phyloP scores from a whole-genome alignment of 768 basidiomycete species.

The Dentipellis fragilis region DNA sequence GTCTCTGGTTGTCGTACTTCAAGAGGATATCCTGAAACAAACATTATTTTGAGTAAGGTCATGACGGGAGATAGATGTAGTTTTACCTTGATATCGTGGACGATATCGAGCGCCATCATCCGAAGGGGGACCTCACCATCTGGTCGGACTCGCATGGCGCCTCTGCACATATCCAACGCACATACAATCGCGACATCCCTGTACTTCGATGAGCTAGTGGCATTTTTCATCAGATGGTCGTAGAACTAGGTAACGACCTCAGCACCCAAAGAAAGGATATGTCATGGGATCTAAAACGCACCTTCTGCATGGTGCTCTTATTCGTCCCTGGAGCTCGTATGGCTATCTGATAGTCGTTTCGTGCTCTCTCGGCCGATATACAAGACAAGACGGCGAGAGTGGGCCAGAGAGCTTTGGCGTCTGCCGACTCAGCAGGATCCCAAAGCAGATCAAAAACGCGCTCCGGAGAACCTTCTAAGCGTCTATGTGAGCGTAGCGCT shows the following conservation, averaged over 20 bases:
- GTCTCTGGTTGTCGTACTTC: constrained; percentile 26
- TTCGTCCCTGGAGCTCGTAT: constrained; percentile 2
- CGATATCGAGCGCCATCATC: constrained; percentile 59
- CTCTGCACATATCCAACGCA: constrained; percentile 69
- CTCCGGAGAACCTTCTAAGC: constrained; percentile 75
- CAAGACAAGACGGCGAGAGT: constrained; percentile 67
- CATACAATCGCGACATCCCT: constrained; percentile 63
- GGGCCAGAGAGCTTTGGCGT: constrained; percentile 62
- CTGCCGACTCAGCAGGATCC: constrained; percentile 26
- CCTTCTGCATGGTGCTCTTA: constrained; percentile 15
- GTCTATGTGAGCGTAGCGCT: constrained; percentile 47
- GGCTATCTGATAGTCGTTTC: constrained; percentile 39
- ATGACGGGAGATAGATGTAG: background rate
- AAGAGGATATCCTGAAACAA: constrained; percentile 16
- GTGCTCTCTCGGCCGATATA: constrained; percentile 58
- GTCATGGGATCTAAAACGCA: background rate
- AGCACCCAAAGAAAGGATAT: constrained; percentile 16
- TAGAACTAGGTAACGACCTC: constrained; percentile 39
- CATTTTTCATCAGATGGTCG: constrained; percentile 45
- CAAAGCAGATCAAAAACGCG: constrained; percentile 77
- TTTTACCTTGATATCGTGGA: constrained; percentile 70
- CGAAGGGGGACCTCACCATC: constrained; percentile 49
- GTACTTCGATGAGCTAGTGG: constrained; percentile 38
- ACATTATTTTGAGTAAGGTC: constrained; percentile 16
- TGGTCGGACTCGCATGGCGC: constrained; percentile 40